These are phyloP conservation scores for Coemansia sp. DNA, from an alignment of 192 early-diverging fungal genomes.

Conservation along the genomic window DNA sequence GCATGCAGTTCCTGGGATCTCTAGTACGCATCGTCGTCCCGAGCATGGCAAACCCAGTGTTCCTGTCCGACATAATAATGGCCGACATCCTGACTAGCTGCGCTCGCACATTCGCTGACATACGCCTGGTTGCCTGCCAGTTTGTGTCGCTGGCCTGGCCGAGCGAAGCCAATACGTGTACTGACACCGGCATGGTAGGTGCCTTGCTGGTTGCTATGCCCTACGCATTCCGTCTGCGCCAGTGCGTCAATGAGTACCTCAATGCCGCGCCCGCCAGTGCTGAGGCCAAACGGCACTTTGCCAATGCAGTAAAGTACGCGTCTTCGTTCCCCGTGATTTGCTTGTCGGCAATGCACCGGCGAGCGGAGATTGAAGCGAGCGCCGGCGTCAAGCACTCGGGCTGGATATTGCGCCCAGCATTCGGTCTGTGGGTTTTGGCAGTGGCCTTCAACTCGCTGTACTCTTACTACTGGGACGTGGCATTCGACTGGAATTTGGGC, in stretches of 20 bases:
- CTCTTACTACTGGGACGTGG: constrained; percentile 96
- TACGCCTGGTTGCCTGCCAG: constrained; percentile 64
- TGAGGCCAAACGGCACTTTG: constrained; percentile 70
- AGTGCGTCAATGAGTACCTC: constrained; percentile 56
- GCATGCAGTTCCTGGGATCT: constrained; percentile 39
- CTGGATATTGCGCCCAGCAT: constrained; percentile 25
- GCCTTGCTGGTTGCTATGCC: constrained; percentile 43
- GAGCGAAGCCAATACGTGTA: constrained; percentile 7
- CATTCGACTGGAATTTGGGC: constrained; percentile 86
- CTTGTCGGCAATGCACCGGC: constrained; percentile 34
- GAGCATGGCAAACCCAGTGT: constrained; percentile 54
- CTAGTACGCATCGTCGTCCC: constrained; percentile 48
- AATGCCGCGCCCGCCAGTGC: constrained; percentile 20
- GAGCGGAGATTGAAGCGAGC: constrained; percentile 7
- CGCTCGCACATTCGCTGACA: constrained; percentile 85
- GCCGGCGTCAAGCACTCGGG: constrained; percentile 24
- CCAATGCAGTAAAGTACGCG: constrained; percentile 92
- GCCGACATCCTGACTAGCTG: constrained; percentile 96
- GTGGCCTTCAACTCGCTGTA: constrained; percentile 89
- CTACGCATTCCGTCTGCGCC: constrained; percentile 53
- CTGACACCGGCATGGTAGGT: constrained; percentile 22
- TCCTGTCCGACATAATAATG: constrained; percentile 81
- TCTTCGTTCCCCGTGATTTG: constrained; percentile 63
- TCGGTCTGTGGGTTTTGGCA: constrained; percentile 62
- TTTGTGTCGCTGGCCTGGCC: constrained; percentile 54